These are phyloP conservation scores for Macrolepiota fuliginosa DNA, from an alignment of 768 basidiomycete genomes.

Conservation along the genomic window DNA sequence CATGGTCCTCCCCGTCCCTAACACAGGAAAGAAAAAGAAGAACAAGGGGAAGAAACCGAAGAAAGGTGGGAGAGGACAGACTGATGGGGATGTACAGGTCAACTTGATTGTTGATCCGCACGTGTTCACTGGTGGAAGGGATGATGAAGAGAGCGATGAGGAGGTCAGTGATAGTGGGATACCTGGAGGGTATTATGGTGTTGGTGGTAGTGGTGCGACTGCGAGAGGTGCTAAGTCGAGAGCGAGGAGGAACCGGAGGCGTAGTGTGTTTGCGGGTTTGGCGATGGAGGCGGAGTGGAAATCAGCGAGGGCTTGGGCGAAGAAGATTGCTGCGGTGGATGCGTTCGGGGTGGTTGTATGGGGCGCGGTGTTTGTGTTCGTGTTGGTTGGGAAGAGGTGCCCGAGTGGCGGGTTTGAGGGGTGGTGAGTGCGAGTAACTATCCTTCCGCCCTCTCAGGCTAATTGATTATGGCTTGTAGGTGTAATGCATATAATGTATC, in stretches of 20 bases:
- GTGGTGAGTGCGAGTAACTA: conserved; percentile 44
- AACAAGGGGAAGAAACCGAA: conserved; percentile 37
- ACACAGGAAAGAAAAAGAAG: conserved; percentile 36
- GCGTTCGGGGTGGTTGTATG: conserved; percentile 46
- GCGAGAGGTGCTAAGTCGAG: conserved; percentile 23
- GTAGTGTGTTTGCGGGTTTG: conserved; percentile 57
- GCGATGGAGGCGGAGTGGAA: conserved; percentile 67
- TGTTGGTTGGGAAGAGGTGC: conserved; percentile 61
- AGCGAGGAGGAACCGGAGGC: conserved; percentile 36
- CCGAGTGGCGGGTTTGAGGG: conserved; percentile 60
- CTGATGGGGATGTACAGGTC: conserved; percentile 56
- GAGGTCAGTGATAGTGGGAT: conserved; percentile 33
- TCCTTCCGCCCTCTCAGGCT: not conserved
- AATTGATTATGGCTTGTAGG: conserved; percentile 33
- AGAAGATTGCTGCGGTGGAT: conserved; percentile 53
- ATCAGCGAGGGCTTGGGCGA: conserved; percentile 48
- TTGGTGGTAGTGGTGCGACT: not conserved
- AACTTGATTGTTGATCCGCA: conserved; percentile 72
- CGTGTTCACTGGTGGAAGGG: conserved; percentile 40
- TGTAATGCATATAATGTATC: conserved; percentile 72
- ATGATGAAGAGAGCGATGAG: conserved; percentile 36
- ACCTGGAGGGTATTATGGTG: conserved; percentile 31
- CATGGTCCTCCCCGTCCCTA: conserved; percentile 53
- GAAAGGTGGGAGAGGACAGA: conserved; percentile 36
- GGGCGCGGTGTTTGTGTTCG: conserved; percentile 58